A percentile compares a stretch with the other conserved stretches of the same genome.
phyloP scores from a whole-genome alignment of 192 early-diverging fungal genomes.

The Coemansia erecta region DNA sequence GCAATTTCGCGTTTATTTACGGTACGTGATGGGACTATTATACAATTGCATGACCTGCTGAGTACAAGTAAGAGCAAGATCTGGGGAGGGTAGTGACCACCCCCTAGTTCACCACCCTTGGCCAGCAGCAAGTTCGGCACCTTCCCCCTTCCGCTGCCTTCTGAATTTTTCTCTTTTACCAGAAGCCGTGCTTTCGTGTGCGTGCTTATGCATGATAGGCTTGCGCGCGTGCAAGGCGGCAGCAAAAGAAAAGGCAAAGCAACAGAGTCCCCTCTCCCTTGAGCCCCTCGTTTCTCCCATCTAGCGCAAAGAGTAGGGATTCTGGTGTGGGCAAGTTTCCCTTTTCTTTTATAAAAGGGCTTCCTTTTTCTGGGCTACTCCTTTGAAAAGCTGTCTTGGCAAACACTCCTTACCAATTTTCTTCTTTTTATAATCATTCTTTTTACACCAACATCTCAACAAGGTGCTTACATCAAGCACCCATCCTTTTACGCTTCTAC shows the following conservation, averaged over 20 bases:
- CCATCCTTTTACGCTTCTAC: too few relatives aligned
- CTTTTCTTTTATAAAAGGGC: conserved; percentile 2
- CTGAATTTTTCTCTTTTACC: neutral
- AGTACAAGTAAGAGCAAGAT: neutral
- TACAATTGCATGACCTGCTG: neutral
- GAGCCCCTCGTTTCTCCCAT: conserved; percentile 7
- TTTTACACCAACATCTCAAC: too few relatives aligned
- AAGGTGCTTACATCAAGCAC: too few relatives aligned
- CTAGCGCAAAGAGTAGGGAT: neutral
- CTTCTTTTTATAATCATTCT: too few relatives aligned
- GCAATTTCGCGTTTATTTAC: too few relatives aligned
- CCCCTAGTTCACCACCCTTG: conserved; percentile 23
- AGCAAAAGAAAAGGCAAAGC: conserved; percentile 3
- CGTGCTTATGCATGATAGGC: conserved; percentile 14
- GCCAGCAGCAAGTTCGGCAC: conserved; percentile 19
- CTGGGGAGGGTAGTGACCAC: conserved; percentile 25
- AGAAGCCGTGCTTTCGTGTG: conserved; percentile 8
- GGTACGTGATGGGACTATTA: neutral
- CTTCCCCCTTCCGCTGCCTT: conserved; percentile 13
- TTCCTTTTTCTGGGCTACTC: neutral
- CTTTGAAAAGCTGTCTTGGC: neutral
- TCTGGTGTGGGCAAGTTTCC: neutral
- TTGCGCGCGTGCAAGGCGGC: conserved; percentile 25
- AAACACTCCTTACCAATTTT: too few relatives aligned
- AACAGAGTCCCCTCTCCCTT: conserved; percentile 4